Evolutionary conservation across 1,284 basidiomycete genomes (phyloP), one percentile per base, ranked within the genome.

Genomic region (Sanghuangporus sanghuang): DNA sequence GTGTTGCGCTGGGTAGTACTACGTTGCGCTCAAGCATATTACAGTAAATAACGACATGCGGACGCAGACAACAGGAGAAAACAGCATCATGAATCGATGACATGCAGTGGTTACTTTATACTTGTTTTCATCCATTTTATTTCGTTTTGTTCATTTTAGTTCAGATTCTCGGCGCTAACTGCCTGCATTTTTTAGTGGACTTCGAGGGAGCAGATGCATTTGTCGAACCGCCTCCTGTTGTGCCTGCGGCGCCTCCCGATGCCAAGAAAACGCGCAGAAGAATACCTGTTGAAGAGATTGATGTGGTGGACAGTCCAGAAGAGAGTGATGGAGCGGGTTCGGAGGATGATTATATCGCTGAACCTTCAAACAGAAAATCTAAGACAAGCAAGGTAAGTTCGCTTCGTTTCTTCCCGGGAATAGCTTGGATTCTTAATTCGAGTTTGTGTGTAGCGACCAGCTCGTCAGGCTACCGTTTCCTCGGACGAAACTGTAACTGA

Each of bases 291-390:
- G 53, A 38, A 36, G 53, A 38, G 16, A 32, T 36, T 36, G 53
- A 54, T n/a, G 21, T 36, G 14, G 54, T 39, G 56, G 81, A 87
- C 59, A 54, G 53, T 54, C 53, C 53, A 6, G 62, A 68, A 61
- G 57, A 57, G 57, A 66, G 69, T 64, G 62, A 67, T 59, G 66
- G 70, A 59, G 42, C 57, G 23, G 67, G 69, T 40, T 67, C 84
- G 70, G 87, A 83, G 67, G 89, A 91, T 67, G 89, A 91, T 68
- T 87, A 89, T 72, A 78, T 87, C 48, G 85, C 76, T 35, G 82
- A 82, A 61, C 71, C 73, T 40, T 69, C 73, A 67, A 67, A 67
- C 46, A 79, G 73, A 64, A 67, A 65, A 57, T 72, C 68, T 53
- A 64, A 68, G 57, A 66, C 64, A 14, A 71, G 73, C 7, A 84